These are phyloP conservation scores for Collariella sp. DNA, from an alignment of 495 filamentous ascomycete species.

Conservation along the genomic window DNA sequence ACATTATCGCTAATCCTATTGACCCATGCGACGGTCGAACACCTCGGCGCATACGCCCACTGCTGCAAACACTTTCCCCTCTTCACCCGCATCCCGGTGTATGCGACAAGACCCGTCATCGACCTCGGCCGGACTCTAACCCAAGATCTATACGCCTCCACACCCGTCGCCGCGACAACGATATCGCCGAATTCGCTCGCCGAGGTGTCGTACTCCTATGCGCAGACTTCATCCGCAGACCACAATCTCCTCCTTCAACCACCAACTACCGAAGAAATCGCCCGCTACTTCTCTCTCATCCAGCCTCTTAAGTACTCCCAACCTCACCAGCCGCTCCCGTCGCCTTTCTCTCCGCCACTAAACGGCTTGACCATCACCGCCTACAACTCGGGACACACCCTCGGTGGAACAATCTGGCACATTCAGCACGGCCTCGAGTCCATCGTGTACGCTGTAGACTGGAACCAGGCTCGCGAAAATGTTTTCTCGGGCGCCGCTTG, in stretches of 20 bases:
- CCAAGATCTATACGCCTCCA: conserved; percentile 87
- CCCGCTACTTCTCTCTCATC: conserved; percentile 84
- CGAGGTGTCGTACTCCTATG: conserved; percentile 52
- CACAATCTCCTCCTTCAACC: conserved; percentile 65
- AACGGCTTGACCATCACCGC: conserved; percentile 93
- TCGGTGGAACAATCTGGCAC: conserved; percentile 98
- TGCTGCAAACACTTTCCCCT: conserved; percentile 93
- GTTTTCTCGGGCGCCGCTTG: conserved; percentile 88
- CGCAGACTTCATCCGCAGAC: conserved; percentile 38
- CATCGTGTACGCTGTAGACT: conserved; percentile 94
- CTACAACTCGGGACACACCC: conserved; percentile 91
- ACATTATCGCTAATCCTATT: conserved; percentile 91
- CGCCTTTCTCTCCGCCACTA: conserved; percentile 77
- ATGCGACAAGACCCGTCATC: conserved; percentile 89
- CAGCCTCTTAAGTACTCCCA: conserved; percentile 95
- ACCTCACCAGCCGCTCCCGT: conserved; percentile 77
- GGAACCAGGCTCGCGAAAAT: conserved; percentile 93
- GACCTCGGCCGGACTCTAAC: conserved; percentile 83
- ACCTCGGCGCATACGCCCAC: conserved; percentile 89
- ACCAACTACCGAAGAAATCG: conserved; percentile 80
- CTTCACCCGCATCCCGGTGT: conserved; percentile 90
- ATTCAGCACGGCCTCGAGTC: conserved; percentile 95
- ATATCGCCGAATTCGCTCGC: conserved; percentile 61
- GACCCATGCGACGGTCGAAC: conserved; percentile 82
- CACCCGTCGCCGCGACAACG: conserved; percentile 74